Evolutionary conservation across 2,329 filamentous ascomycete genomes (phyloP), one percentile per base, ranked within the genome.

Genomic region (Penicillium sp.): DNA sequence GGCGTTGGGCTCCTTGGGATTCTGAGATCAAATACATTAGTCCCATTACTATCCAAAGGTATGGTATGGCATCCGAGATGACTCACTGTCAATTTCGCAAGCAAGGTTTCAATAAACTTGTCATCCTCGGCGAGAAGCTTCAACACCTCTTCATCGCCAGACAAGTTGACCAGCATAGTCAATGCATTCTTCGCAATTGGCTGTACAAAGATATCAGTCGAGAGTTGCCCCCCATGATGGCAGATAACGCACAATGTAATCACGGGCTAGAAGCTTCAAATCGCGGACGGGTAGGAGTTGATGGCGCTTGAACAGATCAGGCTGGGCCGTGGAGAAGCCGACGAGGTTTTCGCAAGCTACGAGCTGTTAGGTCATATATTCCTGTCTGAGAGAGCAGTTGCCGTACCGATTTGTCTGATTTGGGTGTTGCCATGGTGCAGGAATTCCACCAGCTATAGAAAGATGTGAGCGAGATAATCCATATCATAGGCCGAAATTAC

Each of bases 101-200:
- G 74, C 6, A 96, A 66, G 3, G 80, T 77, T 53, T 89, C 83
- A 9, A 97, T 67, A 57, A 97, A 95, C 22, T 77, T 80, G 49
- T 95, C 84, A 64, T 98, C 91, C 17, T 79, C 80, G 0, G 83
- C 84, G 21, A 97, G 73, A 45, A 73, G 75, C 56, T 87, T 78
- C 35, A 95, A 73, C 3, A 97, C 76, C 46, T 90, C 86, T 12
- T 75, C 72, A 60, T 97, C 90, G 15, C 93, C 75, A 66, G 95
- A 96, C 61, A 97, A 80, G 54, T 98, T 83, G 59, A 96, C 91
- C 39, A 76, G 62, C 45, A 75, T 75, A 13, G 83, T 94, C 58
- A 96, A 73, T 33, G 87, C 90, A 81, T 95, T 86, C 67, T 93
- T 88, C n/a, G 91, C 87, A 53, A 96, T 95, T 67, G 85, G 82